Evolutionary conservation across 495 filamentous ascomycete species (phyloP), one percentile per base, ranked within the genome.

Genomic region (Thermochaetoides thermophila): DNA sequence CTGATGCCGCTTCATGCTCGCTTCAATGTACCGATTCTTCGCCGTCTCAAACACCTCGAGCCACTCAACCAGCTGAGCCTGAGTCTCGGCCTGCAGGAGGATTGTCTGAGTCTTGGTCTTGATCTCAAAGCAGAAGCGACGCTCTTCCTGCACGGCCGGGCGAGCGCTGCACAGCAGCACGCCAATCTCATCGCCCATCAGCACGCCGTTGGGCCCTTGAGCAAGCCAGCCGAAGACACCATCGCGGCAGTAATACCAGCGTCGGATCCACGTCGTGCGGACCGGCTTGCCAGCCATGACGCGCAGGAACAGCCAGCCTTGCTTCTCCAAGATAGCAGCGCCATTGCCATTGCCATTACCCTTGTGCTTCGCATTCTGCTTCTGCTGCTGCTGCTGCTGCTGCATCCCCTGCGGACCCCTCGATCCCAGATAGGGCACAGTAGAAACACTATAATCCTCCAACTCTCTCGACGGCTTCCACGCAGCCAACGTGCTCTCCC

Each of bases 91-190:
- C 56, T 97, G 89, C 17, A 97, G 62, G 35, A 94, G 57, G 26
- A 94, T 75, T 29, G 74, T 85, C 45, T 77, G 81, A 46, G 87
- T 91, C 52, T 95, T 97, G 10, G 89, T 97, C 64, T 95, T 97
- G 44, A 97, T 84, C 56, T 96, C 91, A 48, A 96, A 97, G 50
- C 91, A 94, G 53, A 95, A 96, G 18, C 91, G 69, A 22, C 89
- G 73, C 43, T 97, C 89, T 51, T 97, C 89, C 44, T 84, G 77
- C 25, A 86, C 78, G 3, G 86, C 87, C 7, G 84, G 82, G 38
- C 86, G 79, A 32, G 87, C 78, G 47, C 78, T 91, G 49, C 89
- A 97, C 19, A 97, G 75, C 17, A 97, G 57, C 7, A 97, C 89
- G 14, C 89, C 89, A 40, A 93, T 92, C 55, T 87, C 81, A 43